These are phyloP conservation scores for Yamadazyma triangularis DNA, from an alignment of 1,139 yeast genomes.

Conservation along the genomic window DNA sequence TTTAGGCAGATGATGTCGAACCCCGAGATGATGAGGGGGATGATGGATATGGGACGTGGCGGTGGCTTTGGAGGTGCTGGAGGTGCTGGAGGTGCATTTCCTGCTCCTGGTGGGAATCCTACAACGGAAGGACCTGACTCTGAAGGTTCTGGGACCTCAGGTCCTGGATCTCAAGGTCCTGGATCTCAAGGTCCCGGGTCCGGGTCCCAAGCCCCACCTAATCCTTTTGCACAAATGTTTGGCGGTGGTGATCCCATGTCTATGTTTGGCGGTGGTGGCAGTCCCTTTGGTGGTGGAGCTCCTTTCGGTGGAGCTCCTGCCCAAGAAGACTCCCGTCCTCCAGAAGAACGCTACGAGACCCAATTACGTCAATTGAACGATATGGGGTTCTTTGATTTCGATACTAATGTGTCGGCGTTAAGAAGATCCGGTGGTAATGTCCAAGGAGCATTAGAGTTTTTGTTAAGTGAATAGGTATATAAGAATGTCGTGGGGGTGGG, in stretches of 20 bases:
- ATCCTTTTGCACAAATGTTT: constrained; percentile 50
- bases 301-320: constrained; percentile 11
- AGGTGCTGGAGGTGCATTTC: constrained; percentile 31
- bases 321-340: constrained; percentile 77
- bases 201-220: constrained; percentile 27
- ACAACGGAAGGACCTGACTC: too few species aligned
- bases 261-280: constrained; percentile 39
- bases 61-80: constrained; percentile 25
- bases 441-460: constrained; percentile 91
- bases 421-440: constrained; percentile 96
- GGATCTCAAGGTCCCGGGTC: constrained; percentile 15
- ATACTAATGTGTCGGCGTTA: constrained; percentile 83
- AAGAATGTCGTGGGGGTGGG: too few species aligned
- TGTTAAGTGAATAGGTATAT: constrained; percentile 44
- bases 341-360: constrained; percentile 89
- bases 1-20: constrained; percentile 82
- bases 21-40: constrained; percentile 79
- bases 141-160: constrained; percentile 22
- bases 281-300: constrained; percentile 12
- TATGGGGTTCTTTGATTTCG: constrained; percentile 94
- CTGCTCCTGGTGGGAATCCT: constrained; percentile 53
- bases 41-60: constrained; percentile 67
- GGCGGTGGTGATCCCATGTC: constrained; percentile 32
- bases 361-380: constrained; percentile 92
- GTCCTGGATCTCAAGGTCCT: constrained; percentile 8